Percentiles rank a stretch among this genome's conserved stretches.
These are phyloP conservation scores for Didymella segeticola DNA, from an alignment of 2,329 filamentous ascomycete genomes.

Conservation along the genomic window DNA sequence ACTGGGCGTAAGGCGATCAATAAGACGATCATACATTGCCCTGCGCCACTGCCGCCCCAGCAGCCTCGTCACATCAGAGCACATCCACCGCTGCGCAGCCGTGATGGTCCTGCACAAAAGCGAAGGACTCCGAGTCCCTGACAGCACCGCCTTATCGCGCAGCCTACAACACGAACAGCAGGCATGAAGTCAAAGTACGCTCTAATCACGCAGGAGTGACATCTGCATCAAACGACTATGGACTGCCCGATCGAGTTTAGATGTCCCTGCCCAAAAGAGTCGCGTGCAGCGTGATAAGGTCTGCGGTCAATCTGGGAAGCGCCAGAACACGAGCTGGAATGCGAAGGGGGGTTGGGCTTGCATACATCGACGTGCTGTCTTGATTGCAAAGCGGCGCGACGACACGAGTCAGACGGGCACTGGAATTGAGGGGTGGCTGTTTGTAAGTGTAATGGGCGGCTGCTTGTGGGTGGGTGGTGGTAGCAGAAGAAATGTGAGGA, in stretches of 20 bases:
- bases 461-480: background rate
- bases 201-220: background rate
- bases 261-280: background rate
- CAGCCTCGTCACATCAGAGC: constrained; percentile 1
- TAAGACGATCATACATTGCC: constrained; percentile 6
- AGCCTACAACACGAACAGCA: background rate
- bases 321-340: constrained; percentile 14
- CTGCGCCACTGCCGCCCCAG: constrained; percentile 15
- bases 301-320: constrained; percentile 8
- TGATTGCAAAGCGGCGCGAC: background rate
- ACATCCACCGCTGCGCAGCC: background rate
- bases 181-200: background rate
- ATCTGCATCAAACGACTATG: background rate
- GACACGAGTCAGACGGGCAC: background rate
- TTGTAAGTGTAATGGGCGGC: background rate
- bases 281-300: constrained; percentile 13
- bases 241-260: constrained; percentile 10
- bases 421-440: background rate
- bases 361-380: constrained; percentile 1
- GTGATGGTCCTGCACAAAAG: background rate
- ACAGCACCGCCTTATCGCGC: background rate
- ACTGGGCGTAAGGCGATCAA: constrained; percentile 6
- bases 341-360: constrained; percentile 6
- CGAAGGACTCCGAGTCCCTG: background rate
- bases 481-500: background rate